Base-by-base conservation (phyloP, 2,329 filamentous ascomycete species). In the Cladosporium phlei region DNA sequence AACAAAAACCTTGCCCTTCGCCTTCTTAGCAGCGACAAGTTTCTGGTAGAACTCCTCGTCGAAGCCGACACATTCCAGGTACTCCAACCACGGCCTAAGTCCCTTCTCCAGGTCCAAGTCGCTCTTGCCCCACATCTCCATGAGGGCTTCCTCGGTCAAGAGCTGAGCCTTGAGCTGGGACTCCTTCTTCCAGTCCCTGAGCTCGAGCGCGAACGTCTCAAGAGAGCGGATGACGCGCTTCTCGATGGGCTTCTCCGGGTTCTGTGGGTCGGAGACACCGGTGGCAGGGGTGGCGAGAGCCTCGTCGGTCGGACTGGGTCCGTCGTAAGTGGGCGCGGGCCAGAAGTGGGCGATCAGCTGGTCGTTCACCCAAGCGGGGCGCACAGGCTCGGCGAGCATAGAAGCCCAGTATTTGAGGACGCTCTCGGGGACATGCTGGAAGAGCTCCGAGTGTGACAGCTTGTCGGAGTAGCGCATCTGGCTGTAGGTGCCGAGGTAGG, bases 61-160 rank as follows among this genome's bases (percentile, higher is more conserved):
- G 57, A 64, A 74, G 11, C 59, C 58, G 3, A 67, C 59, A 47
- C 69, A 74, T 55, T 71, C 53, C 21, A 74, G 59, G 40, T 74
- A 74, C 57, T 74, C 70, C 67, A 68, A 72, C 66, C 66, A 72
- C 19, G 74, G 62, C 14, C 72, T 61, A 7, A 74, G 57, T 5
- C 69, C 69, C 1, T 65, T 64, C 9, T 63, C 60, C 5, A 63
- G 56, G 28, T 65, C 69, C 1, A 61, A 58, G 56, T 73, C 70
- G 27, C 65, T 61, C 55, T 65, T 56, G 9, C 61, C 56, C 52
- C 73, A 74, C 1, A 66, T 63, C 14, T 62, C 38, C n/a, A 71
- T 53, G 10, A 74, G 61, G 28, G 53, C 59, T 33, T 69, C 62
- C 44, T 61, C 57, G 35, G 59, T 66, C 16, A 73, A 59, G 46